These are phyloP conservation scores for Gossypioides kirkii DNA, from an alignment of 345 rosid species.

Conservation along the genomic window DNA sequence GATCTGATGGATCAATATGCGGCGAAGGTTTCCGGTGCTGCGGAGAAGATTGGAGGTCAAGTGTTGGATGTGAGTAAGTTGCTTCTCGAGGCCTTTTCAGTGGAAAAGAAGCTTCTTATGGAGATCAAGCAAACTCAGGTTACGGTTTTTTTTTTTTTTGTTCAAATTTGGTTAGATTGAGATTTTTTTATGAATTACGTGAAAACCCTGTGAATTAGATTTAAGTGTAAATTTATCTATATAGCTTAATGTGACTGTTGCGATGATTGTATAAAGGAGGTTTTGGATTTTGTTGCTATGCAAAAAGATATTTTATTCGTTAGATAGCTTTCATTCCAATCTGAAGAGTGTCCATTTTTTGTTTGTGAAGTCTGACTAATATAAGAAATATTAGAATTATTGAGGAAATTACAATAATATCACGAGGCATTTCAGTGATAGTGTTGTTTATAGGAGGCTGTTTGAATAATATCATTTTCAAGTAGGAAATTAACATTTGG, in stretches of 20 bases:
- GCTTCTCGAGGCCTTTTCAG: constrained; percentile 55
- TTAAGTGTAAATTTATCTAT: not conserved
- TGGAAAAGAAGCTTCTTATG: constrained; percentile 63
- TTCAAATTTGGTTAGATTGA: not conserved
- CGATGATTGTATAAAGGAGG: not conserved
- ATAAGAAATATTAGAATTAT: not conserved
- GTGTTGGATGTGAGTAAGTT: constrained; percentile 70
- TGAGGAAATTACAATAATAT: not conserved
- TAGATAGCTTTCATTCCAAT: not conserved
- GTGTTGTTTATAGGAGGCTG: not conserved
- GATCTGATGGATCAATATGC: constrained; percentile 54
- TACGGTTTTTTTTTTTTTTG: not conserved
- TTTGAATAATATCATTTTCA: not conserved
- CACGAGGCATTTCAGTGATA: not conserved
- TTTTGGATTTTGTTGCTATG: not conserved
- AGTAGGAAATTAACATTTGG: not conserved
- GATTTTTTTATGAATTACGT: not conserved
- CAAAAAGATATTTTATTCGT: no score
- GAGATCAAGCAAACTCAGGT: constrained; percentile 71
- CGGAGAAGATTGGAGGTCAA: constrained; percentile 88
- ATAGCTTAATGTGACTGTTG: not conserved
- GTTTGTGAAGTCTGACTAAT: not conserved
- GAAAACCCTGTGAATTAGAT: not conserved
- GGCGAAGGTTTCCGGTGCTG: constrained; percentile 53
- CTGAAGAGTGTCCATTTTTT: not conserved